Percentiles rank a stretch among this genome's conserved stretches.
Evolutionary conservation across 1,139 yeast species (phyloP).

Genomic region (Saccharomycopsis hybrid): DNA sequence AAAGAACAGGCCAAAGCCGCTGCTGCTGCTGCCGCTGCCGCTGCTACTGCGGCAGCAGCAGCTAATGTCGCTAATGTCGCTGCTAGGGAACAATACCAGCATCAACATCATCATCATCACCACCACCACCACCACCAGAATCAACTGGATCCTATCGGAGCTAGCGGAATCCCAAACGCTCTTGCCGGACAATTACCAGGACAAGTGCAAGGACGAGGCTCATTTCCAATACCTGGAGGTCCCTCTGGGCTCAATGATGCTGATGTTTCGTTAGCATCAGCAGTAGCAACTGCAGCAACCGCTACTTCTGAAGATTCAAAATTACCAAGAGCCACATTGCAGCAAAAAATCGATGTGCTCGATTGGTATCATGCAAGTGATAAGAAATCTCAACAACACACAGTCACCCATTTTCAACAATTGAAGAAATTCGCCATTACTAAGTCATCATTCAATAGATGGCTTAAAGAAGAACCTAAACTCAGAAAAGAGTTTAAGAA

Average conservation of each 20-base stretch:
- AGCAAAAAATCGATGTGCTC: slow-evolving; percentile 31
- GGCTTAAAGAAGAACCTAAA: slow-evolving; percentile 29
- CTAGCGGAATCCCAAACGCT: too few relatives aligned
- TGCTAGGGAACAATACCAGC: not conserved
- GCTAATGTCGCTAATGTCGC: slow-evolving; percentile 3
- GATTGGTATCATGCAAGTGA: slow-evolving; percentile 30
- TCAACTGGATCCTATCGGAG: not conserved
- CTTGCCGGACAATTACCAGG: too few relatives aligned
- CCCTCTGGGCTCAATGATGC: too few relatives aligned
- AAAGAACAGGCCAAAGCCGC: too few relatives aligned
- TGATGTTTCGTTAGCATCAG: not conserved
- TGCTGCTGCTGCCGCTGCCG: too few relatives aligned
- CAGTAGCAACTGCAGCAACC: slow-evolving; percentile 25
- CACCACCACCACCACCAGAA: slow-evolving; percentile 1
- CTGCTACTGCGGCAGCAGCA: slow-evolving; percentile 5
- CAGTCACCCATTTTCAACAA: slow-evolving; percentile 28
- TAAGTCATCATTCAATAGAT: slow-evolving; percentile 31
- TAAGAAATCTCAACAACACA: slow-evolving; percentile 29
- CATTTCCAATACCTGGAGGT: too few relatives aligned
- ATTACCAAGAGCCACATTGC: slow-evolving; percentile 31
- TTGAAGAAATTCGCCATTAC: slow-evolving; percentile 29
- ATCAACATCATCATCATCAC: slow-evolving; percentile 3
- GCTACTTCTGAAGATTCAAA: slow-evolving; percentile 19
- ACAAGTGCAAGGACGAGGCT: too few relatives aligned
- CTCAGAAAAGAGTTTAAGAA: slow-evolving; percentile 26